Percentiles rank a stretch among this genome's conserved stretches.
Evolutionary conservation across 2,329 filamentous ascomycete species (phyloP).

Genomic region (Hirsutella minnesotensis): DNA sequence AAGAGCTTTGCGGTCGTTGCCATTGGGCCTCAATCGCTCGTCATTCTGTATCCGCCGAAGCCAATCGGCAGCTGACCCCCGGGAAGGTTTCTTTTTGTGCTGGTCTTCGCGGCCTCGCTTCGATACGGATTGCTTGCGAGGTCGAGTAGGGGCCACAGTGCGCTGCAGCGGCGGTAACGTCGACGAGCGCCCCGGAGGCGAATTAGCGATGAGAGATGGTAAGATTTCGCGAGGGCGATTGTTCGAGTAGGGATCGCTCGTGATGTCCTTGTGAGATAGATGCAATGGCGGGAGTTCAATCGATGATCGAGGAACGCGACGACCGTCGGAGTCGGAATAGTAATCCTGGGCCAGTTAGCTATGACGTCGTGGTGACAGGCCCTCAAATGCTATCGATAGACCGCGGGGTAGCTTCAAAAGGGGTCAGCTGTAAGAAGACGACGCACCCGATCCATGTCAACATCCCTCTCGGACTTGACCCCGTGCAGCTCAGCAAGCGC

Average conservation of each 20-base stretch:
- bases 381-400: constrained; percentile 13
- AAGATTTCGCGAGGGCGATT: constrained; percentile 61
- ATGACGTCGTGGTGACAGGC: background rate
- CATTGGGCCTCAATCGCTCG: constrained; percentile 51
- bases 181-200: constrained; percentile 76
- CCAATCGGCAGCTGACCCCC: constrained; percentile 57
- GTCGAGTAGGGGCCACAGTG: constrained; percentile 56
- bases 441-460: constrained; percentile 67
- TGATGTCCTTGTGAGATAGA: constrained; percentile 43
- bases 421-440: background rate
- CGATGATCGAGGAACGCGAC: constrained; percentile 50
- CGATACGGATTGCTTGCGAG: constrained; percentile 76
- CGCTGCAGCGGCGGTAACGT: constrained; percentile 77
- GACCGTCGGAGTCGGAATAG: constrained; percentile 58
- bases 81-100: constrained; percentile 70
- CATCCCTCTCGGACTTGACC: constrained; percentile 63
- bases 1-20: constrained; percentile 69
- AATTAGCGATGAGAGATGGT: constrained; percentile 70
- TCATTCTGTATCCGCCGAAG: constrained; percentile 46
- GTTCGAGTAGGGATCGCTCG: constrained; percentile 60
- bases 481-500: constrained; percentile 74
- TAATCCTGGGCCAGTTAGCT: constrained; percentile 37
- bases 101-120: constrained; percentile 65
- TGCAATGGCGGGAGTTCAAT: constrained; percentile 66
- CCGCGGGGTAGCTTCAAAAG: constrained; percentile 10